Conservation (phyloP, 2,329 filamentous ascomycete species). For the Phoma sp. region DNA sequence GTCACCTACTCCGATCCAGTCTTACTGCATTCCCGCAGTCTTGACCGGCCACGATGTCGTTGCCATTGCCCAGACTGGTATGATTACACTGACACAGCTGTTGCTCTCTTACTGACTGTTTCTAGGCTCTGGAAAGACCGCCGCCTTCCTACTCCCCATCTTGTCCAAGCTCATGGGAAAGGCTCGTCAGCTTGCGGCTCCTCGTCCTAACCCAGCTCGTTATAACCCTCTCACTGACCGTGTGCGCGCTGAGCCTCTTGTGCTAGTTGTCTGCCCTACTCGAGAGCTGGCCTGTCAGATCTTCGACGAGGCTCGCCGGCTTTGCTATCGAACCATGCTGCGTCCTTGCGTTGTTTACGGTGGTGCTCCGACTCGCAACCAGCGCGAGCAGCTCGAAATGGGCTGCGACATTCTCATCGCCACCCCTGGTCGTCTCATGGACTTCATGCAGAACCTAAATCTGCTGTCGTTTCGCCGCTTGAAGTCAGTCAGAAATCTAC, state of each 20-base stretch:
- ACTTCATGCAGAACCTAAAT: constrained; percentile 78
- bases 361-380: constrained; percentile 74
- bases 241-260: constrained; percentile 82
- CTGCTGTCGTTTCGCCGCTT: constrained; percentile 77
- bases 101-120: constrained; percentile 3
- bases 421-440: constrained; percentile 83
- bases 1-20: constrained; percentile 84
- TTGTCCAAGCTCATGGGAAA: constrained; percentile 95
- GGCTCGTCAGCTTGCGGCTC: constrained; percentile 82
- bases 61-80: constrained; percentile 91
- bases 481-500: constrained; percentile 61
- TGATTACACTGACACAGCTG: constrained; percentile 36
- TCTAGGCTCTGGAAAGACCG: constrained; percentile 95
- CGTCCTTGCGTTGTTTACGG: constrained; percentile 91
- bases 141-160: constrained; percentile 88
- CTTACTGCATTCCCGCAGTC: constrained; percentile 82
- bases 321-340: constrained; percentile 94
- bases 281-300: constrained; percentile 94
- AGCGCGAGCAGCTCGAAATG: constrained; percentile 75
- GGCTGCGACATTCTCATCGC: constrained; percentile 91
- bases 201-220: constrained; percentile 70
- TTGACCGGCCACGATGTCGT: constrained; percentile 81
- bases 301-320: constrained; percentile 89
- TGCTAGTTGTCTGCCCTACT: constrained; percentile 84
- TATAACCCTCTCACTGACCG: constrained; percentile 61